phyloP scores from a whole-genome alignment of 352 stramenopile genomes.

The Phytophthora cactorum region DNA sequence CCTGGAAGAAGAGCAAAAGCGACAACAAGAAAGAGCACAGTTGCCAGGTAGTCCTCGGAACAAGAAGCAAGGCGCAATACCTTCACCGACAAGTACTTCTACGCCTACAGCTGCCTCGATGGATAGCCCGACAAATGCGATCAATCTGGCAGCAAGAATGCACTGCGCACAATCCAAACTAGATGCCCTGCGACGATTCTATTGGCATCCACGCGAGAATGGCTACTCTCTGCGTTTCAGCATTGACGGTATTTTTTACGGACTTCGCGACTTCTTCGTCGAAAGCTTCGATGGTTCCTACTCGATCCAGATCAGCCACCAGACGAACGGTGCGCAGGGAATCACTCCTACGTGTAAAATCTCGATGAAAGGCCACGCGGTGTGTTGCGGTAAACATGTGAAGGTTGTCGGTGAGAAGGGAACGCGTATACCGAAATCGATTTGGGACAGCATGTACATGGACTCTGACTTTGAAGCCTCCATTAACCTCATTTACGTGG shows the following conservation, averaged over 20 bases:
- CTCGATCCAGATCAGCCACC: constrained; percentile 68
- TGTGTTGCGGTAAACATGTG: constrained; percentile 75
- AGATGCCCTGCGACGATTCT: constrained; percentile 67
- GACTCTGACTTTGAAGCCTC: constrained; percentile 69
- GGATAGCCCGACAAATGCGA: constrained; percentile 50
- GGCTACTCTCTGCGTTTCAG: constrained; percentile 80
- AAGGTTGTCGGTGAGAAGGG: constrained; percentile 82
- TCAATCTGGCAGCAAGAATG: constrained; percentile 64
- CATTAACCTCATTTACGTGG: constrained; percentile 70
- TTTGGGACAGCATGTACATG: constrained; percentile 84
- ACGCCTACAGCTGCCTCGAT: constrained; percentile 20
- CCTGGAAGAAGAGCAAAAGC: constrained; percentile 53
- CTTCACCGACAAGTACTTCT: constrained; percentile 25
- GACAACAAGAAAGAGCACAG: constrained; percentile 44
- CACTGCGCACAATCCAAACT: constrained; percentile 74
- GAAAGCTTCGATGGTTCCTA: constrained; percentile 69
- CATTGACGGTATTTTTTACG: constrained; percentile 83
- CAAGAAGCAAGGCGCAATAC: constrained; percentile 22
- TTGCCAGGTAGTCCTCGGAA: constrained; percentile 34
- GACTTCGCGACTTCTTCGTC: constrained; percentile 72
- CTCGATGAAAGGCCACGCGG: constrained; percentile 62
- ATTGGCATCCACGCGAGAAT: constrained; percentile 77
- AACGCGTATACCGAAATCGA: constrained; percentile 76
- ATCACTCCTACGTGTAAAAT: constrained; percentile 76
- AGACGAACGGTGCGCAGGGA: constrained; percentile 68